These are phyloP conservation scores for Sordaria brevicollis DNA, from an alignment of 495 filamentous ascomycete species.

Conservation along the genomic window DNA sequence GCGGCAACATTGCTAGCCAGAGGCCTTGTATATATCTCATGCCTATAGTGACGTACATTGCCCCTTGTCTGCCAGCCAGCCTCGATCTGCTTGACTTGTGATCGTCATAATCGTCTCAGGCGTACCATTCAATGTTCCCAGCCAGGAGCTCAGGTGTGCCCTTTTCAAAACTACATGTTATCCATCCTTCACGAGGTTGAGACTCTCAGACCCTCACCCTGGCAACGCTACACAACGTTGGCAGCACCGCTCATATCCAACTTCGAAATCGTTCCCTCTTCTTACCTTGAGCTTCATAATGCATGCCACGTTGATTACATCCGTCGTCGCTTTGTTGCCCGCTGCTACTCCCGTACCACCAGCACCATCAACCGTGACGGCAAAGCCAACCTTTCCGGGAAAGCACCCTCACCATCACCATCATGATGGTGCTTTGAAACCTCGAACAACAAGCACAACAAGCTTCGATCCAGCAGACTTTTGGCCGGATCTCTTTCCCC, in stretches of 20 bases:
- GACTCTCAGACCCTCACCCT: not conserved
- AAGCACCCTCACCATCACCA: too few species aligned
- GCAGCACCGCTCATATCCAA: not conserved
- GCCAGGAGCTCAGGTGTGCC: not conserved
- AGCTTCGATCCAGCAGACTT: not conserved
- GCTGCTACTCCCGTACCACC: not conserved
- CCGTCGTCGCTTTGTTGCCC: not conserved
- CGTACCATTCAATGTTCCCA: not conserved
- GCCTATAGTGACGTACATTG: not conserved
- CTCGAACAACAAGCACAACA: not conserved
- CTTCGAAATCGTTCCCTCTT: not conserved
- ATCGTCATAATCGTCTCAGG: not conserved
- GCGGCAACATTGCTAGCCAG: too few species aligned
- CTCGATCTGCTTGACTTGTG: not conserved
- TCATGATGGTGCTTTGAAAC: not conserved
- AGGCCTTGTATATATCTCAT: too few species aligned
- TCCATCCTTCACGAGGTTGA: not conserved
- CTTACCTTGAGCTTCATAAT: not conserved
- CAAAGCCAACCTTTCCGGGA: not conserved
- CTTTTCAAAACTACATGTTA: not conserved
- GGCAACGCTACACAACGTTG: not conserved
- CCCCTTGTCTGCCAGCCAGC: not conserved
- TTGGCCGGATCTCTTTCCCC: not conserved
- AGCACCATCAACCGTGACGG: not conserved
- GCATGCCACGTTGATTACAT: not conserved